phyloP scores from a whole-genome alignment of 192 early-diverging fungal genomes.

The Entomortierella parvispora region DNA sequence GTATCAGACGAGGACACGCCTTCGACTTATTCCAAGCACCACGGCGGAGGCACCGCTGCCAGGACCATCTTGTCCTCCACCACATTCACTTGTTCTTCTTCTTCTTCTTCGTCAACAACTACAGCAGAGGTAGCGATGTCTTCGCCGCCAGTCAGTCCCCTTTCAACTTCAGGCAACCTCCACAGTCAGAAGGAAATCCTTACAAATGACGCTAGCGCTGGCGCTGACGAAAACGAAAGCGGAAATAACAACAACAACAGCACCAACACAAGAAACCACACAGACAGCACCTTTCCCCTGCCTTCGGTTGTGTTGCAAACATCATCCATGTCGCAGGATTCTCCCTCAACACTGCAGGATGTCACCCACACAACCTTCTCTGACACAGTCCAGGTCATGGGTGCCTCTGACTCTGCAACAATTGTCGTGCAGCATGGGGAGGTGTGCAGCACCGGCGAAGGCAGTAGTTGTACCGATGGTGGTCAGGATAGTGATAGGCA shows the following conservation, averaged over 20 bases:
- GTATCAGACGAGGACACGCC: not conserved
- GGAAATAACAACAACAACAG: slow-evolving; percentile 10
- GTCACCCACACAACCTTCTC: too few species aligned
- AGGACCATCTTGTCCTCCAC: not conserved
- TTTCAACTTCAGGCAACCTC: not conserved
- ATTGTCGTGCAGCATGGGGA: too few species aligned
- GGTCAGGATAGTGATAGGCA: too few species aligned
- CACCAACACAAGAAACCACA: slow-evolving; percentile 8
- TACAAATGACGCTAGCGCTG: slow-evolving; percentile 4
- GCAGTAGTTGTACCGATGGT: too few species aligned
- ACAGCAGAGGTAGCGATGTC: slow-evolving; percentile 8
- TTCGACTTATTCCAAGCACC: not conserved
- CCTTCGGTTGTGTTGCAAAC: too few species aligned
- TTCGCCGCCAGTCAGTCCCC: slow-evolving; percentile 32
- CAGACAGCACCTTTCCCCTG: not conserved
- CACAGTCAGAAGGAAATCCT: not conserved
- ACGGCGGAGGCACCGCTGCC: not conserved
- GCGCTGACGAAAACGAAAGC: not conserved
- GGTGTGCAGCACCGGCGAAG: too few species aligned
- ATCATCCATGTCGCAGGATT: not conserved
- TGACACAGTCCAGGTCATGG: too few species aligned
- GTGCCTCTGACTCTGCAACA: too few species aligned
- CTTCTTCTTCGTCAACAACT: not conserved
- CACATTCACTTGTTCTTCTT: too few species aligned
- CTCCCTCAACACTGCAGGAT: too few species aligned